phyloP scores from a whole-genome alignment of 805 yeast genomes.

The Hanseniaspora pseudoguilliermondii region DNA sequence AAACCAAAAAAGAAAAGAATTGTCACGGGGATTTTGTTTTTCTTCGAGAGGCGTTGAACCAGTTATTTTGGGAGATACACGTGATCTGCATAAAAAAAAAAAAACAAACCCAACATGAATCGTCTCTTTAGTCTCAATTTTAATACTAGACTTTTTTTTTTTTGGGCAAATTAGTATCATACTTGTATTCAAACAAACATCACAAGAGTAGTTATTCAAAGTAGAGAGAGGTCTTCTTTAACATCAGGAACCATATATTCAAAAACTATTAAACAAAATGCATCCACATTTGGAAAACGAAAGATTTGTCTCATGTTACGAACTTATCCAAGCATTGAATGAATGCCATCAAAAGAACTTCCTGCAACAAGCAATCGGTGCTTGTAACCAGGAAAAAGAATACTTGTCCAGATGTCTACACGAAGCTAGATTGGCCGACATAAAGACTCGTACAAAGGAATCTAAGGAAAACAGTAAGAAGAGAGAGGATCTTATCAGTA shows the following conservation, averaged over 20 bases:
- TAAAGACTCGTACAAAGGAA: conserved; percentile 39
- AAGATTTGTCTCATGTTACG: conserved; percentile 55
- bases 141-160: too few relatives aligned
- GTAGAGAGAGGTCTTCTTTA: too few relatives aligned
- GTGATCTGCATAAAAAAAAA: too few relatives aligned
- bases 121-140: too few relatives aligned
- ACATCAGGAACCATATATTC: background rate
- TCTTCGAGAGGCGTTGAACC: too few relatives aligned
- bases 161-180: too few relatives aligned
- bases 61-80: too few relatives aligned
- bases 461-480: conserved; percentile 45
- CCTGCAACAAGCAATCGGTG: conserved; percentile 59
- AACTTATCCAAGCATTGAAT: conserved; percentile 74
- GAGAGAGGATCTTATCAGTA: conserved; percentile 45
- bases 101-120: too few relatives aligned
- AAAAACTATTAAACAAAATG: conserved; percentile 23
- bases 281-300: conserved; percentile 44
- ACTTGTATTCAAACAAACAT: too few relatives aligned
- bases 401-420: conserved; percentile 71
- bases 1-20: too few relatives aligned
- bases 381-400: conserved; percentile 73
- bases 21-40: too few relatives aligned
- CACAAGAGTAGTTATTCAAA: too few relatives aligned
- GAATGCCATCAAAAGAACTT: conserved; percentile 70
- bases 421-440: conserved; percentile 53